Base-by-base conservation (phyloP, 345 rosid genomes). In the Boechera retrofracta region DNA sequence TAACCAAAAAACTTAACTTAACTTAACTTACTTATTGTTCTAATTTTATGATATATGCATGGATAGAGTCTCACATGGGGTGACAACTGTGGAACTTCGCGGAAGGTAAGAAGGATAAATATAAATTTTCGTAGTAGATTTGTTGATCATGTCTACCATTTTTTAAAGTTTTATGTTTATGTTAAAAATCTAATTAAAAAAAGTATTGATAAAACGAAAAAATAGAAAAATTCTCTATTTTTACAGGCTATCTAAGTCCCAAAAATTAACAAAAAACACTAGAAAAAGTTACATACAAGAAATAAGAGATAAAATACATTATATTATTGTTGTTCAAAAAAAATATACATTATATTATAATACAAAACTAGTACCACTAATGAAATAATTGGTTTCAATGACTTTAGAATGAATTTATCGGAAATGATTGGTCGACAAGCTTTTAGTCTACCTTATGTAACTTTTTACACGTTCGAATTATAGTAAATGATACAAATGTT, bases 61-160 rank as follows among this genome's bases (percentile, higher is more conserved):
- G 45, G 15, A 49, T 53, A 72, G 75, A 72, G 13, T 4, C 55
- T 60, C 47, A 8, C 36, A 10, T 33, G 38, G 26, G 75, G 35
- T 15, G 35, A 1, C 58, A 71, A 10, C 38, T 24, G 6, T 2
- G n/a, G 38, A 33, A 47, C 35, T 48, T 71, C 35, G 4, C 3
- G 26, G 10, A 59, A 9, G 7, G 24, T 21, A 16, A 48, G 55
- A 15, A 1, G 9, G 18, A 57, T 31, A 1, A 2, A 69, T 28
- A 29, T 0, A n/a, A 5, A 0, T n/a, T 6, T 10, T 0, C 4
- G 10, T 42, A 16, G 44, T 57, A 32, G 2, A 7, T 71, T 31
- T 57, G 24, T 57, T 21, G 32, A 70, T 57, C 15, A 32, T 57
- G 44, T 42, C 33, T 70, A 67, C 28, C 11, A 0, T 49, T 66